phyloP scores from a whole-genome alignment of 2,329 filamentous ascomycete species.

The Lomentospora prolificans region DNA sequence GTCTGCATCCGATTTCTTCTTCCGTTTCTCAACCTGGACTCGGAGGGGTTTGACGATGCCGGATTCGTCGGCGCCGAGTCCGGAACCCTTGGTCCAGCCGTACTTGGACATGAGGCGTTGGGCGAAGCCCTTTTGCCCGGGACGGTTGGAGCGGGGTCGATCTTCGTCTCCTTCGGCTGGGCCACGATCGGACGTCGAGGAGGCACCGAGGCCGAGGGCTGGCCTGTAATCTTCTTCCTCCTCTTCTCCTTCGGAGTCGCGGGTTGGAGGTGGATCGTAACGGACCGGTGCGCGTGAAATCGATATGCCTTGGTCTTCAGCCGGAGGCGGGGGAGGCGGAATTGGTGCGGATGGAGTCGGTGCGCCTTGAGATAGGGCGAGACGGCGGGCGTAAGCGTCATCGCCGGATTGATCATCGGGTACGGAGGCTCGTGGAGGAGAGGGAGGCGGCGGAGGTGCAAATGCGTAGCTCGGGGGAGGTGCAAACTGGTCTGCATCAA shows the following conservation, averaged over 20 bases:
- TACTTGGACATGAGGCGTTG: constrained; percentile 86
- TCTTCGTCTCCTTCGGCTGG: constrained; percentile 20
- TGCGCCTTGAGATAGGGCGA: constrained; percentile 42
- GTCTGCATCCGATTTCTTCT: constrained; percentile 67
- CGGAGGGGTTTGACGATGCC: constrained; percentile 80
- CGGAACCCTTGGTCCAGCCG: constrained; percentile 82
- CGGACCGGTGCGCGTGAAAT: constrained; percentile 73
- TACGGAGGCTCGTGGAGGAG: constrained; percentile 33
- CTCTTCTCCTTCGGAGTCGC: constrained; percentile 14
- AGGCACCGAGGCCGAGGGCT: constrained; percentile 38
- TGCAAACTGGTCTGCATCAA: constrained; percentile 44
- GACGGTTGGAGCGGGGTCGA: constrained; percentile 50
- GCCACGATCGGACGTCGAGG: constrained; percentile 20
- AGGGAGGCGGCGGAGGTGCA: constrained; percentile 41
- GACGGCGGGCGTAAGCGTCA: constrained; percentile 56
- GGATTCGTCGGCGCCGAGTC: constrained; percentile 69
- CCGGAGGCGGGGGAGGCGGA: constrained; percentile 25
- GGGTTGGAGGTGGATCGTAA: constrained; percentile 42
- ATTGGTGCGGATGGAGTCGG: constrained; percentile 21
- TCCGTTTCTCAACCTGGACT: constrained; percentile 77
- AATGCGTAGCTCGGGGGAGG: constrained; percentile 47
- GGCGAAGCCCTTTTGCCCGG: constrained; percentile 77
- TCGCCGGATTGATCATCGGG: constrained; percentile 55
- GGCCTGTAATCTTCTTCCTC: constrained; percentile 33
- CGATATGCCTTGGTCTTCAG: constrained; percentile 27